Base-by-base conservation (phyloP, 495 filamentous ascomycete genomes). In the Polyplosphaeria fusca region DNA sequence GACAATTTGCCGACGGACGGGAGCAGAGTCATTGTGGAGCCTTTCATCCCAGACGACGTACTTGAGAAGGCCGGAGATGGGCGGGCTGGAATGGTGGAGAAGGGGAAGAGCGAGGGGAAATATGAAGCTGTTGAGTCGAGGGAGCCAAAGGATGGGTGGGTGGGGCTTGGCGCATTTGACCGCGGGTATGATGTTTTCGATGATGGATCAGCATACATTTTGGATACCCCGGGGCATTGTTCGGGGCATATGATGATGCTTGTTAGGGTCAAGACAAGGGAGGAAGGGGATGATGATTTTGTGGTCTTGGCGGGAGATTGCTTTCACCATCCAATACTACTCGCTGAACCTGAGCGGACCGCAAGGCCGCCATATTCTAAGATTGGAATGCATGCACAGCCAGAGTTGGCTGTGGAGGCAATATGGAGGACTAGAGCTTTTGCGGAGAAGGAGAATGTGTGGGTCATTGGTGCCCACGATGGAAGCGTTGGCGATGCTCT, bases 401-500 rank as follows among this genome's bases (percentile, higher is more conserved):
- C 44, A 5, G 51, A 46, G 5, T 16, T 43, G 7, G 58, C 58
- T 11, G 43, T 61, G 20, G 13, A 51, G 5, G 51, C 38, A 0
- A 55, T 61, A 27, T 30, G n/a, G 12, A 23, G 51, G 7, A 45
- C 52, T 1, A 51, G 23, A 18, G 39, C 58, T 0, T 45, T 50
- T 18, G 44, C 45, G 16, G 52, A 61, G 19, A 55, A 32, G 26
- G 37, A 49, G 2, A 61, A 55, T 40, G 38, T 61, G 3, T 61
- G 58, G 58, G 58, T 61, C 23, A 27, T 61, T 18, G 51, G 51
- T 4, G 58, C 58, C 1, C 58, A 61, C 22, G 58, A 61, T 25
- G 45, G 39, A 24, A 55, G 52, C 26, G 52, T 56, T 16, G 45
- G 51, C 2, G 58, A 61, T 2, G 38, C 35, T 0, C 35, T 61